Conservation (phyloP, 2,329 filamentous ascomycete genomes). For the Colletotrichum eremochloae region DNA sequence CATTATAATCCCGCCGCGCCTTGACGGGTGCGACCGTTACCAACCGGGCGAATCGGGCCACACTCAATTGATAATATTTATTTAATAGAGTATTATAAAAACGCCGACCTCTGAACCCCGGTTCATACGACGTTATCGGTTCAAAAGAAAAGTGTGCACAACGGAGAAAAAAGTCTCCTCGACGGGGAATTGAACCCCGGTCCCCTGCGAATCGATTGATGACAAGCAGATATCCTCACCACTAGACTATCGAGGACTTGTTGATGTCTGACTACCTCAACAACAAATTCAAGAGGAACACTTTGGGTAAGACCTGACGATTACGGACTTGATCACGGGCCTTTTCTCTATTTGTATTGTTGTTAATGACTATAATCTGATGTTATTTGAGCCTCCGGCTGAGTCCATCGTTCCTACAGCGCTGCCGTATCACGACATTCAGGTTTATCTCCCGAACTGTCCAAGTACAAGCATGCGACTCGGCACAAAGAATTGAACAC, state of each 20-base stretch:
- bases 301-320: background rate
- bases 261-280: background rate
- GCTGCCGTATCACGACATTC: background rate
- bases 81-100: too few relatives aligned
- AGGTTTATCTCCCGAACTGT: background rate
- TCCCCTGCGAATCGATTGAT: constrained; percentile 31
- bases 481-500: background rate
- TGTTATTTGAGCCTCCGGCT: background rate
- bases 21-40: too few relatives aligned
- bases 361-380: background rate
- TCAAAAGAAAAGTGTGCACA: background rate
- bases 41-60: too few relatives aligned
- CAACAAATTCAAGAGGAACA: background rate
- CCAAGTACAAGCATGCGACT: background rate
- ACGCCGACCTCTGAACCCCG: too few relatives aligned
- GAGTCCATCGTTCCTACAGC: background rate
- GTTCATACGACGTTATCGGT: background rate
- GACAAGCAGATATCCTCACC: constrained; percentile 42
- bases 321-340: too few relatives aligned
- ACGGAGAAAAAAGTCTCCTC: constrained; percentile 16
- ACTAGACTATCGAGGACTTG: constrained; percentile 40
- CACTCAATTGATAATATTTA: too few relatives aligned
- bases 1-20: too few relatives aligned
- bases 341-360: background rate
- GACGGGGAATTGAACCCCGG: constrained; percentile 43